Conservation (phyloP, 1,139 yeast species). For the Magnusiomyces magnusii region DNA sequence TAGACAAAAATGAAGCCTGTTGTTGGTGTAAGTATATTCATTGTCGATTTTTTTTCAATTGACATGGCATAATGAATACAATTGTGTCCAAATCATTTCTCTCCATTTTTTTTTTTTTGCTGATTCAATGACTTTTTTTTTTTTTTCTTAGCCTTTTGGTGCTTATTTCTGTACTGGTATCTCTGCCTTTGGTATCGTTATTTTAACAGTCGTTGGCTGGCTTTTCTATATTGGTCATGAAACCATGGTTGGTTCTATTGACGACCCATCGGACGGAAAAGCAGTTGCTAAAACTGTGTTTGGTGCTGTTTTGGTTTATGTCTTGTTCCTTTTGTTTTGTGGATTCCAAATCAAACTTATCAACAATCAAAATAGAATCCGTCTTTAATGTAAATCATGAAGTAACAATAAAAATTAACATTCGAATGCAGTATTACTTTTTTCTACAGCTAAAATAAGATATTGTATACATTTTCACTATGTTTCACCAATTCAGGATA, state of each 20-base stretch:
- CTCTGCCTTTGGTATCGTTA: slow-evolving; percentile 85
- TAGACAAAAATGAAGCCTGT: slow-evolving; percentile 35
- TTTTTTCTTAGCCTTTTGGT: slow-evolving; percentile 51
- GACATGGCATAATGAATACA: too few relatives aligned
- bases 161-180: slow-evolving; percentile 95
- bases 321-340: slow-evolving; percentile 74
- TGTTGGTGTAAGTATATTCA: slow-evolving; percentile 34
- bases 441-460: background rate
- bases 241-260: slow-evolving; percentile 84
- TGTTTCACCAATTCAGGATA: background rate
- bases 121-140: background rate
- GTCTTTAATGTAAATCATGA: slow-evolving; percentile 22
- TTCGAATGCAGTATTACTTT: too few relatives aligned
- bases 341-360: slow-evolving; percentile 71
- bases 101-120: background rate
- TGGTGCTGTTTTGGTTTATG: slow-evolving; percentile 81
- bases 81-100: too few relatives aligned
- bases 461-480: background rate
- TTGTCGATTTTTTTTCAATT: too few relatives aligned
- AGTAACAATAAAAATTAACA: background rate
- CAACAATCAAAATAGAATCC: slow-evolving; percentile 54
- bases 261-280: slow-evolving; percentile 85
- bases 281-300: slow-evolving; percentile 89
- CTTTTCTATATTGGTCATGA: slow-evolving; percentile 78
- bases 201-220: slow-evolving; percentile 74